Conservation (phyloP, 1,284 basidiomycete genomes). For the Mycosarcoma mackinlayi region DNA sequence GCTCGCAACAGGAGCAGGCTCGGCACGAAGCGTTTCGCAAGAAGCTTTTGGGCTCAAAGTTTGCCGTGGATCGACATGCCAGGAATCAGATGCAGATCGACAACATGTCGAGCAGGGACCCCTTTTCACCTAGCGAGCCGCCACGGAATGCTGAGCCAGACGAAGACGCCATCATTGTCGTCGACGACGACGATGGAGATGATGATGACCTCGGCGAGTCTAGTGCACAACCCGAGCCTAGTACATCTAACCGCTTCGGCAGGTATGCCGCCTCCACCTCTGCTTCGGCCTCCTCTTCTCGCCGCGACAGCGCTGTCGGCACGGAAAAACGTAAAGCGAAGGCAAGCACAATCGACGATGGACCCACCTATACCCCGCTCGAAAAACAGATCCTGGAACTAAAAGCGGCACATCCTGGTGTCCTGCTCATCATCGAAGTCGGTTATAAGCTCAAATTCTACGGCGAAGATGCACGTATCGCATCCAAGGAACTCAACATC, state of each 20-base stretch:
- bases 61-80: conserved; percentile 35
- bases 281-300: conserved; percentile 7
- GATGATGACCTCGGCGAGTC: no score
- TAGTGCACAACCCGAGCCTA: neutral
- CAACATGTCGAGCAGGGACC: conserved; percentile 20
- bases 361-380: conserved; percentile 70
- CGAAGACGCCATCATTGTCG: conserved; percentile 8
- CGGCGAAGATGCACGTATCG: conserved; percentile 88
- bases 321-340: conserved; percentile 60
- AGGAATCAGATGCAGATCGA: conserved; percentile 38
- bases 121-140: conserved; percentile 8
- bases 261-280: conserved; percentile 16
- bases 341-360: conserved; percentile 29
- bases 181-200: conserved; percentile 19
- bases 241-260: conserved; percentile 19
- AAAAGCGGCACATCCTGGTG: conserved; percentile 73
- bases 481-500: conserved; percentile 84
- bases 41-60: conserved; percentile 37
- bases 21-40: conserved; percentile 28
- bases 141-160: neutral
- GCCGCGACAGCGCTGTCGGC: conserved; percentile 51
- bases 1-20: conserved; percentile 8
- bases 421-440: conserved; percentile 82
- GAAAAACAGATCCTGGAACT: conserved; percentile 65
- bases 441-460: conserved; percentile 76